These are phyloP conservation scores for Epichloe typhina DNA, from an alignment of 2,329 filamentous ascomycete genomes.

Conservation along the genomic window DNA sequence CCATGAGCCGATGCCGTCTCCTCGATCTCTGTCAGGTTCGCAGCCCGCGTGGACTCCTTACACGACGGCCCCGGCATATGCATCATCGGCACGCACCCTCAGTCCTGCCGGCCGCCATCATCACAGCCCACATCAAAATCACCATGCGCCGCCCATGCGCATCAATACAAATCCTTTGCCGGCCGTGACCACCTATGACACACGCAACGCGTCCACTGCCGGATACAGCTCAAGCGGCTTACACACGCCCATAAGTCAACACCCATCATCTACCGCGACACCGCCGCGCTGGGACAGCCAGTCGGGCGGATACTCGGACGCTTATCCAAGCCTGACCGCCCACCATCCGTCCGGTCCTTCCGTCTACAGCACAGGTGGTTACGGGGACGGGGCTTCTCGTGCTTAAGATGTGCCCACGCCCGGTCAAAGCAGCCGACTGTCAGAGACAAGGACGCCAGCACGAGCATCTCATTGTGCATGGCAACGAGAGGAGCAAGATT, in stretches of 20 bases:
- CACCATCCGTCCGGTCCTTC: slow-evolving; percentile 22
- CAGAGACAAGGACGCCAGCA: no score
- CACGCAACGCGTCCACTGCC: slow-evolving; percentile 16
- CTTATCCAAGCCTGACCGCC: slow-evolving; percentile 24
- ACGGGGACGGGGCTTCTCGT: slow-evolving; percentile 29
- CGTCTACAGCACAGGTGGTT: slow-evolving; percentile 30
- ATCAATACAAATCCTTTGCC: slow-evolving; percentile 26
- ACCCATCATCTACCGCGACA: slow-evolving; percentile 23
- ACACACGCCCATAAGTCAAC: slow-evolving; percentile 26
- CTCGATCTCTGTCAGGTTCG: slow-evolving; percentile 36
- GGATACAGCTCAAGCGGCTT: slow-evolving; percentile 28
- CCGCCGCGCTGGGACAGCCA: slow-evolving; percentile 28
- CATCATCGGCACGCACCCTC: slow-evolving; percentile 27
- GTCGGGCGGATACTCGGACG: slow-evolving; percentile 24
- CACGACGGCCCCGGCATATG: slow-evolving; percentile 21
- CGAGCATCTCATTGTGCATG: no score
- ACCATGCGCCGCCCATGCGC: slow-evolving; percentile 20
- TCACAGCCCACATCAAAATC: slow-evolving; percentile 20
- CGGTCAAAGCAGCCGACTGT: no score
- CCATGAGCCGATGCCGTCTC: slow-evolving; percentile 38
- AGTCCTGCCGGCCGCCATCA: slow-evolving; percentile 22
- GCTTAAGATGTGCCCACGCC: slow-evolving; percentile 15
- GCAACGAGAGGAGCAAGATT: no score
- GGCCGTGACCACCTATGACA: slow-evolving; percentile 27
- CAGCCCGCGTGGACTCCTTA: slow-evolving; percentile 37